phyloP scores from a whole-genome alignment of 2,329 filamentous ascomycete species.

The Scedosporium dehoogii region DNA sequence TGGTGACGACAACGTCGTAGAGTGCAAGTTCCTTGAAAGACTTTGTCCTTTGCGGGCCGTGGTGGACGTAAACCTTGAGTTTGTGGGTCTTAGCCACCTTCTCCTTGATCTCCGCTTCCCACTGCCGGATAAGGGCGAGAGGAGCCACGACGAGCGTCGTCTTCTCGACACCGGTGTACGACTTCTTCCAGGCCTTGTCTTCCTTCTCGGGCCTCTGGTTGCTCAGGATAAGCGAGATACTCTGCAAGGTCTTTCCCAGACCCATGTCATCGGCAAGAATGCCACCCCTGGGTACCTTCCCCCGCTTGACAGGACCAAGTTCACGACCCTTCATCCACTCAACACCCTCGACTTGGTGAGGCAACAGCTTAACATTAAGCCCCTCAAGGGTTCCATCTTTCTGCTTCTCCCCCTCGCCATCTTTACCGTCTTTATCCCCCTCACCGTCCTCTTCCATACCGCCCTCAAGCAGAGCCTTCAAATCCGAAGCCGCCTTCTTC shows the following conservation, averaged over 20 bases:
- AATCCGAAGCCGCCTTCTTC: slow-evolving; percentile 60
- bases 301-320: slow-evolving; percentile 73
- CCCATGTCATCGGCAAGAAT: slow-evolving; percentile 98
- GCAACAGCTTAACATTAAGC: slow-evolving; percentile 76
- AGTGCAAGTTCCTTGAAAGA: slow-evolving; percentile 63
- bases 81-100: slow-evolving; percentile 62
- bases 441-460: slow-evolving; percentile 68
- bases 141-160: slow-evolving; percentile 88
- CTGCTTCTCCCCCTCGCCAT: slow-evolving; percentile 29
- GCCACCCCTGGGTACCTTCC: slow-evolving; percentile 76
- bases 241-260: slow-evolving; percentile 91
- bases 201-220: slow-evolving; percentile 61
- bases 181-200: slow-evolving; percentile 52
- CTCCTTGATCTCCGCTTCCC: slow-evolving; percentile 85
- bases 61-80: slow-evolving; percentile 79
- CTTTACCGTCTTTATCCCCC: slow-evolving; percentile 26
- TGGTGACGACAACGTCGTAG: slow-evolving; percentile 95
- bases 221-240: slow-evolving; percentile 75
- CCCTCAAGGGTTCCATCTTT: slow-evolving; percentile 52
- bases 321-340: slow-evolving; percentile 94
- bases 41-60: slow-evolving; percentile 79
- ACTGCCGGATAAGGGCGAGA: slow-evolving; percentile 88
- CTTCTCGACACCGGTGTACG: slow-evolving; percentile 60
- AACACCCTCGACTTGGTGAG: slow-evolving; percentile 89
- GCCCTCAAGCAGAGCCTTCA: slow-evolving; percentile 75